A percentile compares a stretch with the other conserved stretches of the same genome.
Conservation (phyloP, 768 basidiomycete species). For the Tubosaeta sp. region DNA sequence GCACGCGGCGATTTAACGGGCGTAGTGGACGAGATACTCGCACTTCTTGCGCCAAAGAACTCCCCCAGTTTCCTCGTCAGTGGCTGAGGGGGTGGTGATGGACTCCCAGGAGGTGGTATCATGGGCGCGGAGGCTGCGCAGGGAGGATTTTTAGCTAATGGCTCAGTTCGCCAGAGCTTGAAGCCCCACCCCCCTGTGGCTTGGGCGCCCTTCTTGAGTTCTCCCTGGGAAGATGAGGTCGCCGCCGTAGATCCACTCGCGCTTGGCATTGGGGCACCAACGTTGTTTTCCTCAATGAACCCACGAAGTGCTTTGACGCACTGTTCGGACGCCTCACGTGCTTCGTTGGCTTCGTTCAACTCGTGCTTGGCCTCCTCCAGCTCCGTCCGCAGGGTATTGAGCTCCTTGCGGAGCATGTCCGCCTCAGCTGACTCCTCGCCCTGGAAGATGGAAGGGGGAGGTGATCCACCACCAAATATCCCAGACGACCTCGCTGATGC, state of each 20-base stretch:
- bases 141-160: constrained; percentile 24
- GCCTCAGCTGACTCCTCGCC: constrained; percentile 40
- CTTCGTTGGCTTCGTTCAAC: constrained; percentile 74
- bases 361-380: constrained; percentile 64
- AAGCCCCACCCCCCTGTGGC: constrained; percentile 56
- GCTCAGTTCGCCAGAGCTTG: constrained; percentile 59
- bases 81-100: constrained; percentile 37
- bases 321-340: constrained; percentile 79
- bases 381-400: constrained; percentile 51
- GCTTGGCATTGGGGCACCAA: constrained; percentile 38
- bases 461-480: constrained; percentile 48
- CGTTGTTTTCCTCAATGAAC: constrained; percentile 73
- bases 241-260: constrained; percentile 12
- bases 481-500: constrained; percentile 40
- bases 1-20: constrained; percentile 20
- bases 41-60: constrained; percentile 56
- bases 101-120: constrained; percentile 17
- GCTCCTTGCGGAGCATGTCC: constrained; percentile 57
- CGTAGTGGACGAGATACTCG: constrained; percentile 46
- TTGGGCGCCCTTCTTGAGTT: constrained; percentile 30
- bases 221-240: constrained; percentile 23
- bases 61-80: constrained; percentile 66
- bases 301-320: constrained; percentile 79
- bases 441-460: constrained; percentile 36
- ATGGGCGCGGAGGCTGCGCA: constrained; percentile 29